A percentile compares a stretch with the other conserved stretches of the same genome.
phyloP scores from a whole-genome alignment of 1,284 basidiomycete species.

The Fistulinella cinereoalba region DNA sequence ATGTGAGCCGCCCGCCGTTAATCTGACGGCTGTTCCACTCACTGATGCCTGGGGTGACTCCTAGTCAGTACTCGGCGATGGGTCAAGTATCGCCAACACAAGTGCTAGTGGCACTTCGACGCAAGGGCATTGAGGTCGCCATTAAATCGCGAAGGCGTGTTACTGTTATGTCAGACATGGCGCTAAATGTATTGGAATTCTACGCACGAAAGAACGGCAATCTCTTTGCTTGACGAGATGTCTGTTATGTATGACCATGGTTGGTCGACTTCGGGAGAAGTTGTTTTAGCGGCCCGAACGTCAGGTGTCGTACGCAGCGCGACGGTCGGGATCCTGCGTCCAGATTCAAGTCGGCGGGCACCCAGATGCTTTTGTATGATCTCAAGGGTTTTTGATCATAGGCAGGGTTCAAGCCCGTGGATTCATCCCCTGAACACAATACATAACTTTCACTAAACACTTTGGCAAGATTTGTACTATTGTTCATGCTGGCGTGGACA shows the following conservation, averaged over 20 bases:
- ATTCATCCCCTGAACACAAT: not conserved
- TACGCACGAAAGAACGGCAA: constrained; percentile 4
- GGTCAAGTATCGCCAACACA: too few species aligned
- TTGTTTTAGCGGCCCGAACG: constrained; percentile 4
- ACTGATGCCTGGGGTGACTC: too few species aligned
- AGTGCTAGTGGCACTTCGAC: too few species aligned
- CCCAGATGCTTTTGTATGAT: not conserved
- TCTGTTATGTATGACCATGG: constrained; percentile 3
- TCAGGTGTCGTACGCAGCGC: not conserved
- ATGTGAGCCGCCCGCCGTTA: too few species aligned
- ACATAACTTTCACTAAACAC: not conserved
- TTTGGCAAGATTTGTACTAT: not conserved
- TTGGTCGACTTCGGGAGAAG: not conserved
- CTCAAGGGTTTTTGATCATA: not conserved
- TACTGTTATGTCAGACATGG: too few species aligned
- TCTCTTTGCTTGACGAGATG: constrained; percentile 3
- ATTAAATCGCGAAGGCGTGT: too few species aligned
- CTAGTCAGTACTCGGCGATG: too few species aligned
- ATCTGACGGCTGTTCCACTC: too few species aligned
- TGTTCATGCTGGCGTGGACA: too few species aligned
- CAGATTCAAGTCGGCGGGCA: constrained; percentile 3
- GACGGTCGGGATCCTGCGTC: not conserved
- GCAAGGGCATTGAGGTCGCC: too few species aligned
- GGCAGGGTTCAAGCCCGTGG: not conserved
- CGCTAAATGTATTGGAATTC: too few species aligned